Evolutionary conservation across 2,329 filamentous ascomycete species (phyloP), one percentile per base, ranked within the genome.

Genomic region (Alternaria consortialis): DNA sequence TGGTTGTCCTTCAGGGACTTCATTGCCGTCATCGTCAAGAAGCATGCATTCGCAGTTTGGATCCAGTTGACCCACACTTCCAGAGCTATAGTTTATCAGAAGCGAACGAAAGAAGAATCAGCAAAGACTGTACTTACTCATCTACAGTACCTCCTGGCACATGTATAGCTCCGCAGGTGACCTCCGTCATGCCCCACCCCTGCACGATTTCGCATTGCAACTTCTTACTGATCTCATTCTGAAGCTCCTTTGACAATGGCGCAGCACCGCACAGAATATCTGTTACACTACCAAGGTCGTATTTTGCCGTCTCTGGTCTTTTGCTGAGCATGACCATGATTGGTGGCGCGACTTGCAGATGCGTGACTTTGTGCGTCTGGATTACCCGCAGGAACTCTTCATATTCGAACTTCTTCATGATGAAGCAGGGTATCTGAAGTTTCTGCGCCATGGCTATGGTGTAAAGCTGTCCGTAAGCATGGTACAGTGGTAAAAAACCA

Each of bases 391-490:
- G 64, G 53, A 78, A 81, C 43, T 77, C 74, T 36, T 75, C 72
- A 58, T 77, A 80, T n/a, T 76, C 69, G 59, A 82, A 82, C 31
- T 76, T 71, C 50, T 77, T 74, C 79, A 82, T 81, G 51, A 81
- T 76, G 54, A 80, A 80, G 17, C 75, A 73, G 0, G 79, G 78
- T 12, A 86, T 82, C 1, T 82, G 80, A 7, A 84, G 77, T 44
- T 80, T 80, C 15, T 83, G 75, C 0, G 79, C 82, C 71, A 80
- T 79, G 44, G 76, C 67, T 48, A 78, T 78, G 12, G 74, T 75
- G 51, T 79, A 81, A 3, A 80, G 70, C 56, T 81, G 79, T 5
- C 84, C 84, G 63, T 85, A 87, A 1, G 79, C 80, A 55, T 81
- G 80, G 46, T 81, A 81, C 1, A 81, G 63, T 0, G 80, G 80